phyloP scores from a whole-genome alignment of 2,329 filamentous ascomycete species.

The Lasiodiplodia sp. region DNA sequence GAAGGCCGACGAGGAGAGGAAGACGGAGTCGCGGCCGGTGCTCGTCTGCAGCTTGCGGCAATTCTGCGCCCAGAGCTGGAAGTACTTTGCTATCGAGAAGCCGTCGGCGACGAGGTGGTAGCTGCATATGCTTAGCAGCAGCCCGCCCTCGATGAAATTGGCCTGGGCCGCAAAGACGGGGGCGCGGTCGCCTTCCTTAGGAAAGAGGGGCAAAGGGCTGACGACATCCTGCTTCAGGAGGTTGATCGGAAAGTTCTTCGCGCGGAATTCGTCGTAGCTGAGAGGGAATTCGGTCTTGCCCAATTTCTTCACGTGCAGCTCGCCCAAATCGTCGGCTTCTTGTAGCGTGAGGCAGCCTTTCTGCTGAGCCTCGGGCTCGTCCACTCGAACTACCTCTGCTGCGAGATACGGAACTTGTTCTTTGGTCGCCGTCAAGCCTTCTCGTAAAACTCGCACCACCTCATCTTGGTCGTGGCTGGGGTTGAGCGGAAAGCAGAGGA shows the following conservation, averaged over 20 bases:
- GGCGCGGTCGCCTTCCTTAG: background rate
- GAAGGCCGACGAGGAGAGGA: conserved; percentile 20
- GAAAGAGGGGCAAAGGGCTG: background rate
- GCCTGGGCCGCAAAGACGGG: conserved; percentile 44
- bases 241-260: conserved; percentile 12
- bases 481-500: conserved; percentile 14
- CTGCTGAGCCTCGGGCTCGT: background rate
- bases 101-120: conserved; percentile 45
- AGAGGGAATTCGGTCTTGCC: conserved; percentile 8
- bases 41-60: conserved; percentile 8
- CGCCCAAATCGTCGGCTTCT: background rate
- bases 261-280: conserved; percentile 15
- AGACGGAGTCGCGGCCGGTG: background rate
- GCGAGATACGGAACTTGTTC: conserved; percentile 15
- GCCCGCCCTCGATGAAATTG: conserved; percentile 45
- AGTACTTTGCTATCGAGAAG: conserved; percentile 1
- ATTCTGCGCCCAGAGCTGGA: conserved; percentile 31
- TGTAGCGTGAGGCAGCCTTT: background rate
- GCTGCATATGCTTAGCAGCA: conserved; percentile 44
- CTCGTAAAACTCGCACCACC: background rate
- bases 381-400: background rate
- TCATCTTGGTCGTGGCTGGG: conserved; percentile 8
- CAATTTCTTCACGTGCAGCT: background rate
- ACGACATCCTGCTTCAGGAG: background rate
- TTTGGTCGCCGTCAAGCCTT: background rate